Evolutionary conservation across 345 rosid genomes (phyloP).

Genomic region (Gossypium stocksii): DNA sequence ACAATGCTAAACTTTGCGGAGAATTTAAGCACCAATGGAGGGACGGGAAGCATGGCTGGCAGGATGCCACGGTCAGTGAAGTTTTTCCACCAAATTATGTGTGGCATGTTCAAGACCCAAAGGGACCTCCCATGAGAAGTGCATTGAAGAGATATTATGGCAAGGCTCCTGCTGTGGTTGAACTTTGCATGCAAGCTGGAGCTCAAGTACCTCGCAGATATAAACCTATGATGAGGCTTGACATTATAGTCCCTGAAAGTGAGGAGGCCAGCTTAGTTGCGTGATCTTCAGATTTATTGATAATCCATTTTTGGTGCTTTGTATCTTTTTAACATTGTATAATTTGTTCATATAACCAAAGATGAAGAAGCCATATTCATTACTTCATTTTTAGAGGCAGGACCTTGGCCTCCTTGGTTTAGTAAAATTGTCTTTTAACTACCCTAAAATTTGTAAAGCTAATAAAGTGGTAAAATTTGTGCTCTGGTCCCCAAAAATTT

Average conservation of each 20-base stretch:
- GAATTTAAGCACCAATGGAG: slow-evolving; percentile 92
- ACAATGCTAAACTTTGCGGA: slow-evolving; percentile 85
- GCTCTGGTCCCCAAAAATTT: no score
- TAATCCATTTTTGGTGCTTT: neutral
- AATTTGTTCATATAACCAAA: slow-evolving; percentile 2
- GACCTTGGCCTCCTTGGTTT: no score
- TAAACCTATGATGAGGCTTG: slow-evolving; percentile 95
- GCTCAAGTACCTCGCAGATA: slow-evolving; percentile 55
- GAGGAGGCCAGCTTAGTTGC: slow-evolving; percentile 67
- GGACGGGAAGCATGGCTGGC: slow-evolving; percentile 99
- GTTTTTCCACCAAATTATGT: slow-evolving; percentile 70
- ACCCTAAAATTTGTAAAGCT: no score
- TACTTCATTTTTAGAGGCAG: neutral
- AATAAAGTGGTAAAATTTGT: no score
- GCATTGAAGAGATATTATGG: slow-evolving; percentile 75
- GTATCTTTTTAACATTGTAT: neutral
- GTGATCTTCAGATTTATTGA: slow-evolving; percentile 1
- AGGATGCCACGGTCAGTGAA: slow-evolving; percentile 73
- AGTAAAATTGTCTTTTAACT: no score
- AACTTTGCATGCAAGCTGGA: slow-evolving; percentile 77
- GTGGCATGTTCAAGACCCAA: slow-evolving; percentile 73
- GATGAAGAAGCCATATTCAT: neutral
- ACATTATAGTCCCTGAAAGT: slow-evolving; percentile 70
- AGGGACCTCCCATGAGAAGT: slow-evolving; percentile 54
- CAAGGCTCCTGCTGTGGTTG: slow-evolving; percentile 77